These are phyloP conservation scores for Maudiozyma bulderi DNA, from an alignment of 805 yeast genomes.

Conservation along the genomic window DNA sequence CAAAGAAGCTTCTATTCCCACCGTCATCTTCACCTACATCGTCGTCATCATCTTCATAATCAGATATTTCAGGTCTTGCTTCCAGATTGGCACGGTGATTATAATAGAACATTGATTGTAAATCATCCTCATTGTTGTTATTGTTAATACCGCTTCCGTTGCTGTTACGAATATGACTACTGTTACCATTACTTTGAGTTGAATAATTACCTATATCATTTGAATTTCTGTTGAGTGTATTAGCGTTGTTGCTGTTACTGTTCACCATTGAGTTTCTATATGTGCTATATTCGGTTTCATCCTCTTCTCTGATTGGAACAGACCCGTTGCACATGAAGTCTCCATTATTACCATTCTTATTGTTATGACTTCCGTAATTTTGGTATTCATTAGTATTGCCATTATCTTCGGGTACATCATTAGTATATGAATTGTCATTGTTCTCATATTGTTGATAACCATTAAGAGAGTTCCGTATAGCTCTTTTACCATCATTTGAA, in stretches of 20 bases:
- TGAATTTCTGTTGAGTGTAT: background rate
- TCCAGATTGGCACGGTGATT: conserved; percentile 24
- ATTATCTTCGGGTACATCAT: background rate
- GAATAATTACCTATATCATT: background rate
- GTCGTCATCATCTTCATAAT: conserved; percentile 22
- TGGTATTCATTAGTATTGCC: background rate
- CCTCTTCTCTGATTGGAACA: conserved; percentile 16
- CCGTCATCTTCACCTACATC: conserved; percentile 8
- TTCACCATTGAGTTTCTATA: background rate
- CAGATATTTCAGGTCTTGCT: conserved; percentile 26
- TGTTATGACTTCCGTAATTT: background rate
- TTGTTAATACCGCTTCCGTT: background rate
- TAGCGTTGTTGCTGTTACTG: background rate
- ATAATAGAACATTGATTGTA: conserved; percentile 29
- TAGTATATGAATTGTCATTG: background rate
- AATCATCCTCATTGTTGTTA: conserved; percentile 16
- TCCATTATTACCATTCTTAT: background rate
- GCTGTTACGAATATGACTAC: background rate
- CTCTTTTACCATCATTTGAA: conserved; percentile 3
- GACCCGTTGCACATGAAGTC: conserved; percentile 4
- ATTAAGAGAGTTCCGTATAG: background rate
- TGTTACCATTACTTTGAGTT: background rate
- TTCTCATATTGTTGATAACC: background rate
- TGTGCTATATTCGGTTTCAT: conserved; percentile 3
- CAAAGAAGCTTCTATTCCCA: conserved; percentile 1